phyloP scores from a whole-genome alignment of 805 yeast species.

The Saccharomycopsis fermentans region DNA sequence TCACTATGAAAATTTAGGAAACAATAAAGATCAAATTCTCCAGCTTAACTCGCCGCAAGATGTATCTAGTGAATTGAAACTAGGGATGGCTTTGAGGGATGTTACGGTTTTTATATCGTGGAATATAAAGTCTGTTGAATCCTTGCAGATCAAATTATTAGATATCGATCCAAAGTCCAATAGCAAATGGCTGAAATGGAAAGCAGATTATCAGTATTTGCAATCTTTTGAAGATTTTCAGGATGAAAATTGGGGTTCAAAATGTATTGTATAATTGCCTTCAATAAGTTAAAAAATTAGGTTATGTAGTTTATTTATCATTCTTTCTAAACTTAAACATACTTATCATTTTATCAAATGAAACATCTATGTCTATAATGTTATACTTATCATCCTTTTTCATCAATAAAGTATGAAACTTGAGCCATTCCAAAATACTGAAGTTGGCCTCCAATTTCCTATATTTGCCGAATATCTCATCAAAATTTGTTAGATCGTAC shows the following conservation, averaged over 20 bases:
- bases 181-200: conserved; percentile 40
- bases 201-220: conserved; percentile 28
- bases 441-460: neutral
- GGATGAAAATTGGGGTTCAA: neutral
- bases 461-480: neutral
- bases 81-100: conserved; percentile 48
- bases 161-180: conserved; percentile 43
- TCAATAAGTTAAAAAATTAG: neutral
- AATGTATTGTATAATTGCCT: neutral
- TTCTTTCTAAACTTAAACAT: neutral
- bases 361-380: neutral
- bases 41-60: conserved; percentile 23
- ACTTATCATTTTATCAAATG: neutral
- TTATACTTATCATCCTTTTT: neutral
- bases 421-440: neutral
- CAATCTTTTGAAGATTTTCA: neutral
- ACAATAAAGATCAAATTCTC: conserved; percentile 23
- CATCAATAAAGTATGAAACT: neutral
- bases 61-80: conserved; percentile 31
- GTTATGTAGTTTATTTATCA: neutral
- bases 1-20: conserved; percentile 27
- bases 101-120: conserved; percentile 36
- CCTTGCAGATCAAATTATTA: conserved; percentile 29
- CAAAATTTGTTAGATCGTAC: neutral
- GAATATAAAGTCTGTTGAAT: conserved; percentile 11